Percentiles rank a stretch among this genome's conserved stretches.
These are phyloP conservation scores for Antitrichia curtipendula DNA, from an alignment of 225 moss, liverwort and hornwort genomes.

Conservation along the genomic window DNA sequence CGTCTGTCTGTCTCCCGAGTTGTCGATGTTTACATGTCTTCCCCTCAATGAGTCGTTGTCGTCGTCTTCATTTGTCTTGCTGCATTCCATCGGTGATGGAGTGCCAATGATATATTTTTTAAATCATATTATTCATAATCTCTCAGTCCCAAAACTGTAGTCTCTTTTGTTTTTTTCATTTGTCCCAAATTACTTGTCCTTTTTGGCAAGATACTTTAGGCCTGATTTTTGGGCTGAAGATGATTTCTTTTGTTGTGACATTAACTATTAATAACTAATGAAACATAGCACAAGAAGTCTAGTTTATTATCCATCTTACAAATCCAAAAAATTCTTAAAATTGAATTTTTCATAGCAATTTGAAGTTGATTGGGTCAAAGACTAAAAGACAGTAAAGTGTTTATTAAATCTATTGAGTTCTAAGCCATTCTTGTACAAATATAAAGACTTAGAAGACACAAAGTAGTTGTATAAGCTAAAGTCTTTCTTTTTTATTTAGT, in stretches of 20 bases:
- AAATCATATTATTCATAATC: not conserved
- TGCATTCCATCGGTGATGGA: not conserved
- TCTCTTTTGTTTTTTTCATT: not conserved
- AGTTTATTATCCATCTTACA: too few species aligned
- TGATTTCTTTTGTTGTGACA: too few species aligned
- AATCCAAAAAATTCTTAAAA: not conserved
- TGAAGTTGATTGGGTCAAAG: not conserved
- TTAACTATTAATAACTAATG: not conserved
- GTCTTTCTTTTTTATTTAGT: not conserved
- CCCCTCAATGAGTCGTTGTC: too few species aligned
- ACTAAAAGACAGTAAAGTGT: not conserved
- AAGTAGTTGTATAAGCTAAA: not conserved
- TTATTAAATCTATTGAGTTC: not conserved
- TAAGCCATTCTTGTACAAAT: too few species aligned
- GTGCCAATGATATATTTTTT: not conserved
- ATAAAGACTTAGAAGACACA: too few species aligned
- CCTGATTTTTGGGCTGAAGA: too few species aligned
- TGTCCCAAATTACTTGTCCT: too few species aligned
- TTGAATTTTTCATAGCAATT: not conserved
- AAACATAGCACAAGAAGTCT: not conserved
- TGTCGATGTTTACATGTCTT: too few species aligned
- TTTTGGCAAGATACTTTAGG: too few species aligned
- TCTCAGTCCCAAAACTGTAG: too few species aligned
- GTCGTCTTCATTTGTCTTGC: not conserved
- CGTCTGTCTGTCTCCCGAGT: not conserved